Percentiles rank a stretch among this genome's conserved stretches.
phyloP scores from a whole-genome alignment of 106 monocot genomes.

The Apostasia shenzhenica region DNA sequence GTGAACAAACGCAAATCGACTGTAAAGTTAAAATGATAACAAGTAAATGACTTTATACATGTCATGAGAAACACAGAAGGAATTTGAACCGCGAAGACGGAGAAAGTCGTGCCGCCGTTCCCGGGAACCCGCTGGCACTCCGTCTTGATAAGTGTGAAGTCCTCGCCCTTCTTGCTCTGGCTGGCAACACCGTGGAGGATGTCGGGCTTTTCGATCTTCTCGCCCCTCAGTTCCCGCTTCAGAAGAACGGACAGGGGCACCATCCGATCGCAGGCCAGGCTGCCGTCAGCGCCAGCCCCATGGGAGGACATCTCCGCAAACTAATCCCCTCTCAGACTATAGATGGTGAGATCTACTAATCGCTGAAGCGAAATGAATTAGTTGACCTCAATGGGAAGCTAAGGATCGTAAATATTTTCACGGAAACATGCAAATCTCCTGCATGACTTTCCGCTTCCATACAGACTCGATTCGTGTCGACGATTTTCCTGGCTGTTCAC shows the following conservation, averaged over 20 bases:
- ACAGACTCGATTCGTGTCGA: no score
- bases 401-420: not conserved
- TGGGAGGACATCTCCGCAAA: not conserved
- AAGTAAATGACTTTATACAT: not conserved
- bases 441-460: no score
- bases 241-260: conserved; percentile 72
- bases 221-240: conserved; percentile 58
- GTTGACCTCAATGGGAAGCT: not conserved
- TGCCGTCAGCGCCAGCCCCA: not conserved
- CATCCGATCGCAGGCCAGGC: conserved; percentile 19
- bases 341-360: not conserved
- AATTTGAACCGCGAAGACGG: conserved; percentile 57
- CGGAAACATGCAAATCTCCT: no score
- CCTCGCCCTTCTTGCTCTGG: conserved; percentile 90
- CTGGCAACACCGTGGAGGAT: conserved; percentile 51
- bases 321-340: not conserved
- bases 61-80: not conserved
- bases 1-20: not conserved
- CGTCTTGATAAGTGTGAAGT: conserved; percentile 59
- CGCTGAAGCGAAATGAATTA: not conserved
- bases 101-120: conserved; percentile 45
- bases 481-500: no score
- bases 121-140: conserved; percentile 57
- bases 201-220: conserved; percentile 64
- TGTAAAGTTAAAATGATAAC: not conserved